These are phyloP conservation scores for Gaultheria prostrata DNA, from an alignment of 148 eudicot species.

Conservation along the genomic window DNA sequence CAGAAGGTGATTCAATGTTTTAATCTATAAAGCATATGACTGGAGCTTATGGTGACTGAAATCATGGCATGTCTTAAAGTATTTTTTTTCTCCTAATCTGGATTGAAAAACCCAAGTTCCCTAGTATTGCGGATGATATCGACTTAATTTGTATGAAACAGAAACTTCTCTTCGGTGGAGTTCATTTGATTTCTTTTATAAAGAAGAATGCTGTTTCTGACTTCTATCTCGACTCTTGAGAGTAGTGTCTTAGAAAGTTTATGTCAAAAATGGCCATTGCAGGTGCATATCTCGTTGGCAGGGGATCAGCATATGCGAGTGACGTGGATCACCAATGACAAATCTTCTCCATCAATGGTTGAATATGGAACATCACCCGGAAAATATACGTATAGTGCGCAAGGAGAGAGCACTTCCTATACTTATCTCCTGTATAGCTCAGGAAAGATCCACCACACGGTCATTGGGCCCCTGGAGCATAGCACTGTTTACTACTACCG, in stretches of 20 bases:
- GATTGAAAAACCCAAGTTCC: background rate
- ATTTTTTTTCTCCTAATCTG: background rate
- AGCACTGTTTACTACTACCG: constrained; percentile 67
- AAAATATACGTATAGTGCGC: constrained; percentile 47
- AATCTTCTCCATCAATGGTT: constrained; percentile 67
- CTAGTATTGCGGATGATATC: background rate
- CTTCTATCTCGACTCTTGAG: background rate
- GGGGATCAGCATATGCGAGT: constrained; percentile 81
- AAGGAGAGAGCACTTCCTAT: constrained; percentile 80
- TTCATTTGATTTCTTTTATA: constrained; percentile 3
- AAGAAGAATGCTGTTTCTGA: background rate
- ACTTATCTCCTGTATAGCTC: constrained; percentile 64
- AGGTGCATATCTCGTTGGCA: constrained; percentile 96
- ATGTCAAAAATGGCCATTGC: constrained; percentile 25
- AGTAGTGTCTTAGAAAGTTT: background rate
- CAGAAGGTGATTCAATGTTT: background rate
- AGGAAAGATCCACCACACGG: constrained; percentile 85
- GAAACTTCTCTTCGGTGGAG: background rate
- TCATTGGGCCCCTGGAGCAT: constrained; percentile 79
- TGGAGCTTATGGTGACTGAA: background rate
- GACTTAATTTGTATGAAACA: background rate
- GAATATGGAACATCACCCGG: constrained; percentile 83
- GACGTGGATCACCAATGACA: constrained; percentile 72
- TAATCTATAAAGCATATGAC: background rate
- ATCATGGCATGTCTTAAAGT: background rate